phyloP scores from a whole-genome alignment of 495 filamentous ascomycete species.

The Tuber aestivum region DNA sequence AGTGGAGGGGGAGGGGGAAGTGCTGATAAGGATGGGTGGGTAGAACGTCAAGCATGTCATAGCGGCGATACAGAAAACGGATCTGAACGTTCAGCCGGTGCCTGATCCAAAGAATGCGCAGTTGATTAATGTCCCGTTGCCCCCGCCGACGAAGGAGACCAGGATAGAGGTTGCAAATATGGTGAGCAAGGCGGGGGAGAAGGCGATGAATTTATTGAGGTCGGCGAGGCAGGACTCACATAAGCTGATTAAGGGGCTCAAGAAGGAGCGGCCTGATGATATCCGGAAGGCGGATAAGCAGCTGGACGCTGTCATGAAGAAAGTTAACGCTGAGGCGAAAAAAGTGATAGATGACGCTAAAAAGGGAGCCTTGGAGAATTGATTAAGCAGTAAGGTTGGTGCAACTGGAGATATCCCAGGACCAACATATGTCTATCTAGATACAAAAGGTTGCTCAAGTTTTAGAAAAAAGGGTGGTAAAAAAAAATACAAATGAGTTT shows the following conservation, averaged over 20 bases:
- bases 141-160: conserved; percentile 38
- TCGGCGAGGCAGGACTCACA: conserved; percentile 33
- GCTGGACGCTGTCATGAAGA: conserved; percentile 40
- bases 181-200: conserved; percentile 29
- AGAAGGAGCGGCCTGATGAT: conserved; percentile 34
- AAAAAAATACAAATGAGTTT: neutral
- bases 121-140: conserved; percentile 32
- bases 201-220: conserved; percentile 36
- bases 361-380: conserved; percentile 32
- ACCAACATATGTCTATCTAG: neutral
- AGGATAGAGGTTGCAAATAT: conserved; percentile 20
- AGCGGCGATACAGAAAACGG: conserved; percentile 32
- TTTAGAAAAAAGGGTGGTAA: neutral
- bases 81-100: conserved; percentile 37
- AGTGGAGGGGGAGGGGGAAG: neutral
- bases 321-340: conserved; percentile 30
- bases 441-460: neutral
- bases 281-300: conserved; percentile 39
- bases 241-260: conserved; percentile 34
- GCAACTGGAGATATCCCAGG: neutral
- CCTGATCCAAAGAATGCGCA: conserved; percentile 33
- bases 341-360: conserved; percentile 33
- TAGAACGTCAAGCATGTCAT: conserved; percentile 39
- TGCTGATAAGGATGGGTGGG: conserved; percentile 1
- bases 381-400: neutral